These are phyloP conservation scores for Huntiella omanensis DNA, from an alignment of 2,329 filamentous ascomycete species.

Conservation along the genomic window DNA sequence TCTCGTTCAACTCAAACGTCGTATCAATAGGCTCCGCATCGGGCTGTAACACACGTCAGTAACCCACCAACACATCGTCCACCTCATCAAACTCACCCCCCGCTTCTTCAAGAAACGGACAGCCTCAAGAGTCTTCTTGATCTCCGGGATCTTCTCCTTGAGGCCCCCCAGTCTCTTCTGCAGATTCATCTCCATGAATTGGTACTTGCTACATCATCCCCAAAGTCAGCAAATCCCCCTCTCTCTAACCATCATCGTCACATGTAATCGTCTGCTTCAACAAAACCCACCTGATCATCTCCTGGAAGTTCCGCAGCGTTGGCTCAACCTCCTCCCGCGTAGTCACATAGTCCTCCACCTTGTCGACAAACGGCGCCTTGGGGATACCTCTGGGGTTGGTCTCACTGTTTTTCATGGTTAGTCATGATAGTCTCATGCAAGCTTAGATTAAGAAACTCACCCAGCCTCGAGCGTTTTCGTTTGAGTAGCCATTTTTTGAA, in stretches of 20 bases:
- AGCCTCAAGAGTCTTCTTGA: conserved; percentile 85
- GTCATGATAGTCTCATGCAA: neutral
- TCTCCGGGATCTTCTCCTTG: conserved; percentile 91
- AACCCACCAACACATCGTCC: neutral
- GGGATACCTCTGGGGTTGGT: conserved; percentile 74
- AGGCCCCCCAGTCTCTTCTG: conserved; percentile 64
- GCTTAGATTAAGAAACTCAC: conserved; percentile 3
- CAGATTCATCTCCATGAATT: conserved; percentile 96
- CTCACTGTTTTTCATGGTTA: conserved; percentile 19
- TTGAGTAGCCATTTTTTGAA: conserved; percentile 6
- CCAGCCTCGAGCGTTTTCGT: conserved; percentile 7
- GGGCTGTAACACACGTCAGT: conserved; percentile 17
- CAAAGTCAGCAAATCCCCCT: neutral
- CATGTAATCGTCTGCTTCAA: neutral
- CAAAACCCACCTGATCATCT: conserved; percentile 68
- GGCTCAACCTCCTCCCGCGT: conserved; percentile 61
- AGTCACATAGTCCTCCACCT: conserved; percentile 72
- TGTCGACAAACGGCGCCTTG: conserved; percentile 68
- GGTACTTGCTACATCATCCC: conserved; percentile 61
- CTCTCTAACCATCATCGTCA: neutral
- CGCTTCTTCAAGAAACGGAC: conserved; percentile 67
- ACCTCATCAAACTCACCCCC: conserved; percentile 30
- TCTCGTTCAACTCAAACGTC: conserved; percentile 93
- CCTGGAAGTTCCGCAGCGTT: conserved; percentile 68
- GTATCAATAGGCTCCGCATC: conserved; percentile 61